Evolutionary conservation across 805 yeast species (phyloP).

Genomic region (Blastobotrys robertii): DNA sequence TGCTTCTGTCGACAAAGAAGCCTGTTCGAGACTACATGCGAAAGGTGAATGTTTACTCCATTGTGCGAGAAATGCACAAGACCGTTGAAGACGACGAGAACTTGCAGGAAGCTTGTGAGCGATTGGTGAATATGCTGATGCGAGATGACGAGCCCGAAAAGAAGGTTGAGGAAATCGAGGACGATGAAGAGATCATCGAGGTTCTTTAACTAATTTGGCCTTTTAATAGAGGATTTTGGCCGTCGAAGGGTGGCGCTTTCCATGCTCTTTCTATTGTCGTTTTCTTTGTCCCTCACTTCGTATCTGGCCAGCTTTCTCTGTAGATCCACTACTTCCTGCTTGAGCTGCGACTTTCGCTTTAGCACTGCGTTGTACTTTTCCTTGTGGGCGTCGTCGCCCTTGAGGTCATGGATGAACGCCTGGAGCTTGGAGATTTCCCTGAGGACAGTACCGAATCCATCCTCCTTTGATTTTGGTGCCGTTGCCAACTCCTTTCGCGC

Average conservation of each 20-base stretch:
- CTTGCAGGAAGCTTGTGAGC: slow-evolving; percentile 64
- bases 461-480: too few species aligned
- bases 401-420: background rate
- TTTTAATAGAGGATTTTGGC: background rate
- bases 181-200: slow-evolving; percentile 37
- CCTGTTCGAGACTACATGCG: slow-evolving; percentile 68
- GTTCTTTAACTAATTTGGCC: slow-evolving; percentile 28
- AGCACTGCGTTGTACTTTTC: background rate
- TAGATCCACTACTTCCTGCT: background rate
- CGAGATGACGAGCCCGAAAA: slow-evolving; percentile 58
- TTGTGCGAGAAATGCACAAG: slow-evolving; percentile 79
- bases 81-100: slow-evolving; percentile 30
- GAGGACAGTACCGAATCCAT: too few species aligned
- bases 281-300: background rate
- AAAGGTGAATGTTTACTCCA: slow-evolving; percentile 72
- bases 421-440: background rate
- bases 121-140: slow-evolving; percentile 83
- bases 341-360: background rate
- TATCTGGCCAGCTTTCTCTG: background rate
- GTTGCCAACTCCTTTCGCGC: background rate
- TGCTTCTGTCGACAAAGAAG: slow-evolving; percentile 69
- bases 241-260: background rate
- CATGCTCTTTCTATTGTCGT: background rate
- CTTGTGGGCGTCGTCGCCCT: background rate
- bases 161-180: slow-evolving; percentile 15